Evolutionary conservation across 306 rosid species (phyloP).

Genomic region (Canavalia gladiata): DNA sequence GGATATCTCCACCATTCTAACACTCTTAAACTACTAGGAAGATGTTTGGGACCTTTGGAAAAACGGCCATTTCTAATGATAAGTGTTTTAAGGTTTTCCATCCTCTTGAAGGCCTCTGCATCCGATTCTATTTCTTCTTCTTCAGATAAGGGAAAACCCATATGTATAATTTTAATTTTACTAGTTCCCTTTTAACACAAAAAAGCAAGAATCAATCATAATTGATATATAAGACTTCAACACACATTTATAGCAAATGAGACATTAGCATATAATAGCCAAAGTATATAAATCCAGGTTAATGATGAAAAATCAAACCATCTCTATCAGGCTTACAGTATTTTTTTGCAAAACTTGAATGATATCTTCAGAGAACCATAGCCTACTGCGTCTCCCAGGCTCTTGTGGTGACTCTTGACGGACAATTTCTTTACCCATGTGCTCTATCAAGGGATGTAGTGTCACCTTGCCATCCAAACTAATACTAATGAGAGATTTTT

Average conservation of each 20-base stretch:
- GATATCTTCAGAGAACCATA: slow-evolving; percentile 42
- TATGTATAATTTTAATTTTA: neutral
- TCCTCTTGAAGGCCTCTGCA: slow-evolving; percentile 34
- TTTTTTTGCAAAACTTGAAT: slow-evolving; percentile 25
- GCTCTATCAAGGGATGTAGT: slow-evolving; percentile 39
- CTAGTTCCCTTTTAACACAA: slow-evolving; percentile 19
- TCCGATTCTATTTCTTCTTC: slow-evolving; percentile 26
- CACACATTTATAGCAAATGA: neutral
- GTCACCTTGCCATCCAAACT: neutral
- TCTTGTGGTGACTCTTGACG: neutral
- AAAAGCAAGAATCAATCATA: neutral
- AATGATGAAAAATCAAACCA: neutral
- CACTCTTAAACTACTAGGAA: slow-evolving; percentile 45
- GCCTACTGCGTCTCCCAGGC: slow-evolving; percentile 31
- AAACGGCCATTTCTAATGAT: neutral
- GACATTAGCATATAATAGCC: neutral
- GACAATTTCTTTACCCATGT: slow-evolving; percentile 43
- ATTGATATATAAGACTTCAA: neutral
- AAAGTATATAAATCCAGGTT: neutral
- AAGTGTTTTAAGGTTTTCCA: slow-evolving; percentile 1
- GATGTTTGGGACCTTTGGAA: slow-evolving; percentile 35
- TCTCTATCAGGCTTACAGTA: slow-evolving; percentile 12
- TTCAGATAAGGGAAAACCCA: neutral
- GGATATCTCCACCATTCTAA: slow-evolving; percentile 36
- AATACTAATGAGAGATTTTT: slow-evolving; percentile 44